Evolutionary conservation across 2,329 filamentous ascomycete genomes (phyloP), one percentile per base, ranked within the genome.

Genomic region (Colletotrichum kahawae): DNA sequence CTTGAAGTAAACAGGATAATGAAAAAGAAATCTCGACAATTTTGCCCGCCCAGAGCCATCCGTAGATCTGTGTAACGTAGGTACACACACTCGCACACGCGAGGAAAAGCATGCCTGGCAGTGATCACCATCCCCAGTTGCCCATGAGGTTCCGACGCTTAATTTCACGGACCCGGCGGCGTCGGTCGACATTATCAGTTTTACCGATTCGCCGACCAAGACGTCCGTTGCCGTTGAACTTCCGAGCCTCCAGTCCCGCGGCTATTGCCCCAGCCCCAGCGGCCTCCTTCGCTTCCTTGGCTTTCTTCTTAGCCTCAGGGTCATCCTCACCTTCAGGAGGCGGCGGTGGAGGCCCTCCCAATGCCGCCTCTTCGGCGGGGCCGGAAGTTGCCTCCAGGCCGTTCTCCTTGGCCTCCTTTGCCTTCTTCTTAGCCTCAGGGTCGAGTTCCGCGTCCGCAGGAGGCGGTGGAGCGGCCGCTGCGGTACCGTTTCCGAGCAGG

Each of bases 101-200:
- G 34, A 57, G 21, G 21, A 5, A 27, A n/a, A 34, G 29, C 29
- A 24, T 63, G 34, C 60, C 4, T 21, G 13, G n/a, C 31, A 33
- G 56, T 48, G 56, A 67, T 67, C 43, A 75, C 48, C 69, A 75
- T n/a, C 21, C 69, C 43, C 51, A 63, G 8, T 75, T 67, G 9
- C 56, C 57, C 68, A 71, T 57, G 16, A 64, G 27, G n/a, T 67
- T 64, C 29, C 72, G 72, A 8, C 72, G 43, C 56, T 75, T 75
- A 21, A 67, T 48, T 13, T 57, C 62, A 14, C 69, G 63, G 9
- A 48, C 63, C 16, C 27, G 62, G 5, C 67, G 51, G 12, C 66
- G 59, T 29, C n/a, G 51, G 29, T 73, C 59, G 27, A 34, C 9
- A 13, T 48, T 38, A 9, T 43, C 68, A 4, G 31, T 7, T 18